A percentile compares a stretch with the other conserved stretches of the same genome.
Conservation (phyloP, 2,329 filamentous ascomycete species). For the Coleophoma crateriformis region DNA sequence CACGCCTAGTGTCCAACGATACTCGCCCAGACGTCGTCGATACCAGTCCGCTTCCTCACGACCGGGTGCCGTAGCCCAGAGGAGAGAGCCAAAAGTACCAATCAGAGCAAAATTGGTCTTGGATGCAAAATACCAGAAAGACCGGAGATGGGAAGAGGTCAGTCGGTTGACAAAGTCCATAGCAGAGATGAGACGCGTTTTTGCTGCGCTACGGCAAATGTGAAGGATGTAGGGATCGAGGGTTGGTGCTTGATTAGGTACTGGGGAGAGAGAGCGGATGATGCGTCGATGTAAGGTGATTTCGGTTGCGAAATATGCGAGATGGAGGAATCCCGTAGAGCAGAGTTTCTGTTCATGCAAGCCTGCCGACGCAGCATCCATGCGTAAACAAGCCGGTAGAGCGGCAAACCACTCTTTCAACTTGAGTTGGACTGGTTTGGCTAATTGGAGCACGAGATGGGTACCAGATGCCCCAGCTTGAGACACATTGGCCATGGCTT, state of each 20-base stretch:
- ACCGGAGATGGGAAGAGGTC: constrained; percentile 76
- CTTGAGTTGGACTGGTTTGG: constrained; percentile 77
- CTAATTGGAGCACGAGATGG: constrained; percentile 66
- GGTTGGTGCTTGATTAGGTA: constrained; percentile 30
- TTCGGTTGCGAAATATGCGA: constrained; percentile 90
- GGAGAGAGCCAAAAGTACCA: constrained; percentile 83
- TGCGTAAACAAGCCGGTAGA: constrained; percentile 53
- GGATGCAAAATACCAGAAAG: constrained; percentile 88
- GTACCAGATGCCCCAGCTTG: constrained; percentile 65
- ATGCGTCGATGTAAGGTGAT: constrained; percentile 91
- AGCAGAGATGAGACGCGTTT: constrained; percentile 87
- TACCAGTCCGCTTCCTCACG: constrained; percentile 93
- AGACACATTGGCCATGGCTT: constrained; percentile 64
- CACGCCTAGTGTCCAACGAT: constrained; percentile 89
- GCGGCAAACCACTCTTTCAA: constrained; percentile 77
- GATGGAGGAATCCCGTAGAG: constrained; percentile 73
- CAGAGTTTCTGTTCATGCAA: constrained; percentile 41
- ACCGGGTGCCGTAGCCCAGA: constrained; percentile 84
- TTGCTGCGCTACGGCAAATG: constrained; percentile 89
- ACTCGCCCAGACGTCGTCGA: constrained; percentile 76
- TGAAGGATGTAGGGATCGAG: constrained; percentile 79
- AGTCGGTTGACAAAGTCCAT: constrained; percentile 98
- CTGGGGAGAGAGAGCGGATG: constrained; percentile 66
- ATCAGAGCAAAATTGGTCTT: constrained; percentile 93
- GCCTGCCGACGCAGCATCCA: constrained; percentile 51